These are phyloP conservation scores for Posidonia oceanica DNA, from an alignment of 116 monocot genomes.

Conservation along the genomic window DNA sequence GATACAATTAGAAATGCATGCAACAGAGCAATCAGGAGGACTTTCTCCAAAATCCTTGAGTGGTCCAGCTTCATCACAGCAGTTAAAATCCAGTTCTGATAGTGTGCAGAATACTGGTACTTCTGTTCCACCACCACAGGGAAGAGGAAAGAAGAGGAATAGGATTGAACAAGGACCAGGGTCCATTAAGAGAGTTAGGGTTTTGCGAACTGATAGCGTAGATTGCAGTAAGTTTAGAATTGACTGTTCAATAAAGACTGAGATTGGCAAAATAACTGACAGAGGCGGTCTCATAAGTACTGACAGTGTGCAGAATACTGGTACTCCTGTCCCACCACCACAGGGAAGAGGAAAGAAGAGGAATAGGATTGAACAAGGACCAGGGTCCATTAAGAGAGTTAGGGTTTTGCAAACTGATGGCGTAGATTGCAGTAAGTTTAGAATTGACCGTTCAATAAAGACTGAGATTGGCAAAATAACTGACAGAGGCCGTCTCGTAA, in stretches of 20 bases:
- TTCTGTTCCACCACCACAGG: slow-evolving; percentile 29
- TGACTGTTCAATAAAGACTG: slow-evolving; percentile 53
- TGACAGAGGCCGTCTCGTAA: too few relatives aligned
- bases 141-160: slow-evolving; percentile 83
- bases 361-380: slow-evolving; percentile 29
- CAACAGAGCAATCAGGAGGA: slow-evolving; percentile 83
- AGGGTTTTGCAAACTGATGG: slow-evolving; percentile 67
- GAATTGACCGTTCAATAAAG: too few relatives aligned
- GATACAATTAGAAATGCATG: slow-evolving; percentile 94
- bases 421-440: slow-evolving; percentile 36
- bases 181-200: slow-evolving; percentile 45
- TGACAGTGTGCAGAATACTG: slow-evolving; percentile 71
- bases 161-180: slow-evolving; percentile 48
- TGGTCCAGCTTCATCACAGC: slow-evolving; percentile 39
- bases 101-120: slow-evolving; percentile 50
- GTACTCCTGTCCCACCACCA: background rate
- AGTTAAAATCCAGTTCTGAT: slow-evolving; percentile 71
- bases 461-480: too few relatives aligned
- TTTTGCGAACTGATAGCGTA: slow-evolving; percentile 37
- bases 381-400: slow-evolving; percentile 39
- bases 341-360: too few relatives aligned
- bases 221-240: slow-evolving; percentile 35
- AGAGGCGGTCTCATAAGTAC: slow-evolving; percentile 57
- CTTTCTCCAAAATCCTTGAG: slow-evolving; percentile 61
- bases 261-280: slow-evolving; percentile 79